Base-by-base conservation (phyloP, 495 filamentous ascomycete species). In the Friedmanniomyces simplex region DNA sequence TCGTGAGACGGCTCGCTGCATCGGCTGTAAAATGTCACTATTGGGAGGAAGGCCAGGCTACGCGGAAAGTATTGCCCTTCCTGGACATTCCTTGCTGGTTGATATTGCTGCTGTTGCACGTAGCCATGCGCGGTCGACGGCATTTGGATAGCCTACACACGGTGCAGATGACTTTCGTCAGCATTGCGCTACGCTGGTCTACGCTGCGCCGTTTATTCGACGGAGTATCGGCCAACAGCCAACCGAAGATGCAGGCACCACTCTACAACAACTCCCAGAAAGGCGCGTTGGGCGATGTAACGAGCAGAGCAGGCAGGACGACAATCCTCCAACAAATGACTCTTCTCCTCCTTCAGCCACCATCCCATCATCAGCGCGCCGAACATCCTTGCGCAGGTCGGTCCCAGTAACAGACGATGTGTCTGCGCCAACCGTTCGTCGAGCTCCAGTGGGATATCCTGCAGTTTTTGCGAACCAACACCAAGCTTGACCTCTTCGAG, bases 351-450 rank as follows among this genome's bases (percentile, higher is more conserved):
- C 25, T 75, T 65, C 42, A 54, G 72, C 51, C 55, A 65, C 74
- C 74, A 76, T 52, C 75, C 73, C 63, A 75, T 70, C 6, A 42
- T 55, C 11, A 65, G 48, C 16, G 64, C 56, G 20, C 69, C 73
- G 0, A 74, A 24, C 20, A 74, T 57, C 20, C 66, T 64, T 18
- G 67, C 49, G 45, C 66, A 70, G 0, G 72, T 64, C 25, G 69
- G 51, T 11, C 66, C 64, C 3, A 71, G 26, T 0, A 62, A 63
- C 10, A 72, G 62, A 54, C 65, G 57, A 51, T 71, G 70, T 20
- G 65, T 69, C 26, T 63, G 46, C 12, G 37, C 36, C 11, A 62
- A 21, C 5, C 28, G 25, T 26, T 39, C 21, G 47, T 58, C 54
- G 24, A 57, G 43, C 45, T 25, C 66, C 48, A 60, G 39, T 39